Evolutionary conservation across 805 yeast species (phyloP), one percentile per base, ranked within the genome.

Genomic region (Metschnikowia cerradonensis): DNA sequence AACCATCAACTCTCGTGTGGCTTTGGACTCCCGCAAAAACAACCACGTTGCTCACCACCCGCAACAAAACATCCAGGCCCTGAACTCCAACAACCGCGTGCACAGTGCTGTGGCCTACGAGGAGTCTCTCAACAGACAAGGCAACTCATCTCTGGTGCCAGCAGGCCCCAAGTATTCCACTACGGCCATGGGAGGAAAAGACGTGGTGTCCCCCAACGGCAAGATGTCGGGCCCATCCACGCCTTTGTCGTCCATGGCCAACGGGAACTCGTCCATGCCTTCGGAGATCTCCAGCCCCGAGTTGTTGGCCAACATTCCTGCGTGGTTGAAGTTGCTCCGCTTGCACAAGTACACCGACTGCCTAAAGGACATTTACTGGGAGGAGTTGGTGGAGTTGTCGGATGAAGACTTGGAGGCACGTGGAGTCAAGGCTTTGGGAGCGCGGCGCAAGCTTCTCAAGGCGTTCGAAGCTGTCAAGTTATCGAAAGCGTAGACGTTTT

Each of bases 361-460:
- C 52, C 76, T 94, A 56, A 81, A 85, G 60, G 83, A 82, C 54
- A 75, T 85, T 56, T 75, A 79, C 23, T 94, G 99, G 98, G 73
- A 78, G 55, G 88, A 86, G 41, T 76, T 94, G 72, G 79, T 94
- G 52, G 80, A 81, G 56, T 73, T 88, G 56, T 75, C 75, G 52
- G 96, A 92, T 64, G 78, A 70, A 4, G 80, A 82, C 51, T 75
- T 94, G 60, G 90, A 85, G 57, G 77, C 76, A 3, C 76, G 83
- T 51, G 99, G 99, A 6, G 97, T 94, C 38, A 80, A 83, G 57
- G 97, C 99, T 0, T 76, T 94, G 57, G 99, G 99, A 6, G 99
- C 99, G 0, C 77, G 99, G 56, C 81, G 97, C 51, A 94, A 94
- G 71, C 78, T 94, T 66, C 72, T 94, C 61, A 94, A 94, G 72